These are phyloP conservation scores for Saccharata proteae DNA, from an alignment of 2,329 filamentous ascomycete genomes.

Conservation along the genomic window DNA sequence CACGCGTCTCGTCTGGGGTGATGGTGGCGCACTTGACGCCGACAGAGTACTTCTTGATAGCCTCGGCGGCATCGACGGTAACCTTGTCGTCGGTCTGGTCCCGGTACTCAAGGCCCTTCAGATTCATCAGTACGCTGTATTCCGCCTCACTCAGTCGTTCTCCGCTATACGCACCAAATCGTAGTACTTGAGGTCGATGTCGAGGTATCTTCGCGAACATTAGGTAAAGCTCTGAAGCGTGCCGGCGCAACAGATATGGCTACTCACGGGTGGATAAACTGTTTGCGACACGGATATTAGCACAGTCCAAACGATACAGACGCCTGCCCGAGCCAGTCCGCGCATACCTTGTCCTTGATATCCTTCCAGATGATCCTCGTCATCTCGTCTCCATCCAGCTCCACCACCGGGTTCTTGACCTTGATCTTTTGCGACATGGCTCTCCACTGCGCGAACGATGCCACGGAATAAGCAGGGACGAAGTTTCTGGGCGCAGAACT, in stretches of 20 bases:
- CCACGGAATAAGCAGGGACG: constrained; percentile 1
- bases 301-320: neutral
- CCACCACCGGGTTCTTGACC: constrained; percentile 98
- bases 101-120: constrained; percentile 72
- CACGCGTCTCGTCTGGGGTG: constrained; percentile 90
- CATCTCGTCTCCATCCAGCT: constrained; percentile 92
- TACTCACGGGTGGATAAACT: constrained; percentile 69
- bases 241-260: neutral
- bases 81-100: constrained; percentile 95
- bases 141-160: neutral
- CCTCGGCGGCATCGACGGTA: constrained; percentile 86
- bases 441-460: constrained; percentile 13
- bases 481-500: constrained; percentile 2
- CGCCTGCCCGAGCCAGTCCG: neutral
- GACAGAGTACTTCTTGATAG: constrained; percentile 97
- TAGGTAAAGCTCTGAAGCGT: constrained; percentile 6
- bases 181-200: constrained; percentile 98
- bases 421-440: constrained; percentile 68
- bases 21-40: constrained; percentile 99
- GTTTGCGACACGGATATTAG: constrained; percentile 7
- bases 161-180: constrained; percentile 45
- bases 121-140: constrained; percentile 8
- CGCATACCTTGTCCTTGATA: constrained; percentile 79
- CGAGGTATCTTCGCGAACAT: constrained; percentile 52
- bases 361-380: constrained; percentile 97